Conservation (phyloP, 1,284 basidiomycete species). For the Microbotryum violaceum region DNA sequence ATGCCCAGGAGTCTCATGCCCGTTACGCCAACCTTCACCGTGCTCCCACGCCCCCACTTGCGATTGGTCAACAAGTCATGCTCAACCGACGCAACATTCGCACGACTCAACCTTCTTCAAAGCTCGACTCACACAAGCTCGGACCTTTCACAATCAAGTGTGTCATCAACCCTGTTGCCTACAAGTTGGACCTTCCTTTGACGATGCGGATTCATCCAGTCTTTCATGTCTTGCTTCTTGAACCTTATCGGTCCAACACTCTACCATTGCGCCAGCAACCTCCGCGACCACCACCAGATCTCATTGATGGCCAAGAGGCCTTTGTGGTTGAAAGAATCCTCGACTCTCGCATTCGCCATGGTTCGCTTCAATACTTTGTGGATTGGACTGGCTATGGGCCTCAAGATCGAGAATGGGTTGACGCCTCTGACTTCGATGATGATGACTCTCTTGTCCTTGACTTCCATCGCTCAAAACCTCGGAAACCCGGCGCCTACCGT, state of each 20-base stretch:
- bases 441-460: too few species aligned
- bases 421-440: too few species aligned
- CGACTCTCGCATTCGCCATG: background rate
- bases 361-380: constrained; percentile 5
- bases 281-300: background rate
- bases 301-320: background rate
- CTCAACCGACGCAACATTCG: constrained; percentile 3
- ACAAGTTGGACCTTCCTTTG: constrained; percentile 7
- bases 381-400: constrained; percentile 10
- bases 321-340: background rate
- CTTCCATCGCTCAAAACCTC: too few species aligned
- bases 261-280: background rate
- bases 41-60: too few species aligned
- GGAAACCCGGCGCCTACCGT: too few species aligned
- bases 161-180: constrained; percentile 5
- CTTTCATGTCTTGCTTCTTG: constrained; percentile 16
- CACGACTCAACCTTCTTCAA: constrained; percentile 15
- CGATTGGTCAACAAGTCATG: constrained; percentile 28
- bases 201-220: constrained; percentile 11
- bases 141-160: constrained; percentile 10
- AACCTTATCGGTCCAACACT: constrained; percentile 4
- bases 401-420: too few species aligned
- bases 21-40: too few species aligned
- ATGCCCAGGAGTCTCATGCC: too few species aligned
- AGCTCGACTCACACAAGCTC: constrained; percentile 12